These are phyloP conservation scores for Saturnispora quitensis DNA, from an alignment of 805 yeast genomes.

Conservation along the genomic window DNA sequence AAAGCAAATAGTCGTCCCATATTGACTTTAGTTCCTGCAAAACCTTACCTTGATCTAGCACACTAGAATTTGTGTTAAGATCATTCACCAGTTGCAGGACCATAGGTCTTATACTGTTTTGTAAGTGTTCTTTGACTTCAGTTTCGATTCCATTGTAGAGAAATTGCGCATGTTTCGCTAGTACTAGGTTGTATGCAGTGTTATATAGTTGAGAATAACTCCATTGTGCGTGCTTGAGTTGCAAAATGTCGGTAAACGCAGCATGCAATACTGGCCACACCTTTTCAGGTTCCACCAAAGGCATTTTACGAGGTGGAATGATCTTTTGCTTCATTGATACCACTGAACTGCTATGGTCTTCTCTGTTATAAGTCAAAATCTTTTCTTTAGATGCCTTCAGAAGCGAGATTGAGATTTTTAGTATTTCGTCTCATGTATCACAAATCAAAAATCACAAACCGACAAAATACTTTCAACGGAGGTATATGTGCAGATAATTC, in stretches of 20 bases:
- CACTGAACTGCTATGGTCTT: no score
- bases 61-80: conserved; percentile 12
- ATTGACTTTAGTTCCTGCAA: conserved; percentile 29
- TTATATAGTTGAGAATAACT: conserved; percentile 80
- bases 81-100: conserved; percentile 10
- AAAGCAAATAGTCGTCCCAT: conserved; percentile 67
- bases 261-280: conserved; percentile 57
- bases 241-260: conserved; percentile 66
- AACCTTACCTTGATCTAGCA: conserved; percentile 16
- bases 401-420: background rate
- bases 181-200: conserved; percentile 66
- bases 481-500: no score
- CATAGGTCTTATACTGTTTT: conserved; percentile 19
- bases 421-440: background rate
- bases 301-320: conserved; percentile 52
- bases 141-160: conserved; percentile 52
- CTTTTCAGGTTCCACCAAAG: conserved; percentile 45
- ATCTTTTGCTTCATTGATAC: conserved; percentile 31
- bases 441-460: no score
- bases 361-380: background rate
- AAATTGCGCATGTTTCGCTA: conserved; percentile 56
- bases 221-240: conserved; percentile 59
- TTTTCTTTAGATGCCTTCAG: background rate
- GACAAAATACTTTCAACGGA: no score
- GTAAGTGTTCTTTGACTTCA: conserved; percentile 40